phyloP scores from a whole-genome alignment of 176 grass and related monocot species.

The Aegilops umbellulata region DNA sequence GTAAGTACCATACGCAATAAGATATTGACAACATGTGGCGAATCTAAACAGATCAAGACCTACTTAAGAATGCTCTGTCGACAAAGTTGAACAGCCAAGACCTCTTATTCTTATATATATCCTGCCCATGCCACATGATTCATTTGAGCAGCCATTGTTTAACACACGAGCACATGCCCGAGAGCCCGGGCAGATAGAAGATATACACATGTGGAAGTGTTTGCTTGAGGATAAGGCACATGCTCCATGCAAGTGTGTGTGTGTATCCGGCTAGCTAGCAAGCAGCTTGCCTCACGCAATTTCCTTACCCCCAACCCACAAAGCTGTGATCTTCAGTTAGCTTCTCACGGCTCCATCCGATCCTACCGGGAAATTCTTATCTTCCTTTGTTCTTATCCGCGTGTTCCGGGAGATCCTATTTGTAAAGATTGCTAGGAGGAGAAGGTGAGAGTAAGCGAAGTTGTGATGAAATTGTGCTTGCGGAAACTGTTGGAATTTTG shows the following conservation, averaged over 20 bases:
- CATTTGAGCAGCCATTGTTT: conserved; percentile 12
- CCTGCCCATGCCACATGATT: background rate
- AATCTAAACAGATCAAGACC: conserved; percentile 8
- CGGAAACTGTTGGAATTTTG: too few species aligned
- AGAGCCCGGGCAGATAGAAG: background rate
- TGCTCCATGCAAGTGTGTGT: background rate
- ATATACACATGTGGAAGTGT: background rate
- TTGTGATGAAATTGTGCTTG: background rate
- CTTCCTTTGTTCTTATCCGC: conserved; percentile 13
- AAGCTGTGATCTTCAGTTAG: conserved; percentile 10
- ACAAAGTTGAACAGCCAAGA: conserved; percentile 38
- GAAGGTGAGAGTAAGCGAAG: background rate
- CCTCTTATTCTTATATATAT: background rate
- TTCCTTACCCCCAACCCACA: conserved; percentile 24
- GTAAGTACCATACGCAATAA: background rate
- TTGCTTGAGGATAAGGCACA: conserved; percentile 14
- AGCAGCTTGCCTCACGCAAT: conserved; percentile 50
- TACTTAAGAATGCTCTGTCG: conserved; percentile 13
- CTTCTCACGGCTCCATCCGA: conserved; percentile 16
- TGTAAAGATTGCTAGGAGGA: too few species aligned
- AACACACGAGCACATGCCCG: background rate
- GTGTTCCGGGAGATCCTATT: background rate
- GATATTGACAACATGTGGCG: background rate
- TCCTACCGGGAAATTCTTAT: conserved; percentile 18
- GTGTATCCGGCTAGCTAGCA: background rate